A percentile compares a stretch with the other conserved stretches of the same genome.
Conservation (phyloP, 495 filamentous ascomycete species). For the Glarea lozoyensis region DNA sequence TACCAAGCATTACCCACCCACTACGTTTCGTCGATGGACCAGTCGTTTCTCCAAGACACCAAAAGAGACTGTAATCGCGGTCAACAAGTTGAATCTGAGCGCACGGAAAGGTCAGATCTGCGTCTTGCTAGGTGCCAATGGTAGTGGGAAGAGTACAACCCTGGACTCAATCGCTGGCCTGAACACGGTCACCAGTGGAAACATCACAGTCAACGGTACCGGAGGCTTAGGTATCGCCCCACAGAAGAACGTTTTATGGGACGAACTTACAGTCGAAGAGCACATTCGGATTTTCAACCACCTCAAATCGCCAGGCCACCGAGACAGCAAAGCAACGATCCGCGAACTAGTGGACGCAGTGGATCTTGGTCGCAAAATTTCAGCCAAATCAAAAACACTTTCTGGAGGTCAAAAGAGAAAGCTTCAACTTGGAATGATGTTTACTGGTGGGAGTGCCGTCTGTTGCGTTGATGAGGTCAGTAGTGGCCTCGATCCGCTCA, state of each 20-base stretch:
- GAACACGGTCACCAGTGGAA: conserved; percentile 58
- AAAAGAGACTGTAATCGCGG: conserved; percentile 56
- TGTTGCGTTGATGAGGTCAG: conserved; percentile 88
- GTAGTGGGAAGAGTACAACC: conserved; percentile 79
- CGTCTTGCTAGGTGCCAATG: conserved; percentile 77
- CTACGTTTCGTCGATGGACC: conserved; percentile 42
- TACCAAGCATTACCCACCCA: conserved; percentile 65
- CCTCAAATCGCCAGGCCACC: conserved; percentile 52
- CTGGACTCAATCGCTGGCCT: conserved; percentile 78
- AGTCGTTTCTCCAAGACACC: conserved; percentile 29
- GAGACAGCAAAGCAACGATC: conserved; percentile 45
- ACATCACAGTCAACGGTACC: conserved; percentile 59
- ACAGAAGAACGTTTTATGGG: conserved; percentile 86
- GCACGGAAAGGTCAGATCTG: conserved; percentile 69
- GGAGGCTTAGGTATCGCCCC: conserved; percentile 81
- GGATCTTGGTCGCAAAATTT: conserved; percentile 61
- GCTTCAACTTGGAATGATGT: conserved; percentile 88
- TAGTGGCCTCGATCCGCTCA: conserved; percentile 73
- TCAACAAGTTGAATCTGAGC: conserved; percentile 55
- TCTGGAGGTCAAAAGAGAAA: conserved; percentile 88
- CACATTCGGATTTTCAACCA: conserved; percentile 71
- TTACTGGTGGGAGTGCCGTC: conserved; percentile 73
- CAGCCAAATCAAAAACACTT: conserved; percentile 56
- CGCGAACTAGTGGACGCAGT: conserved; percentile 52
- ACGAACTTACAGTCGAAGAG: conserved; percentile 70